Percentiles rank a stretch among this genome's conserved stretches.
phyloP scores from a whole-genome alignment of 2,329 filamentous ascomycete species.

The Alternaria alternata region DNA sequence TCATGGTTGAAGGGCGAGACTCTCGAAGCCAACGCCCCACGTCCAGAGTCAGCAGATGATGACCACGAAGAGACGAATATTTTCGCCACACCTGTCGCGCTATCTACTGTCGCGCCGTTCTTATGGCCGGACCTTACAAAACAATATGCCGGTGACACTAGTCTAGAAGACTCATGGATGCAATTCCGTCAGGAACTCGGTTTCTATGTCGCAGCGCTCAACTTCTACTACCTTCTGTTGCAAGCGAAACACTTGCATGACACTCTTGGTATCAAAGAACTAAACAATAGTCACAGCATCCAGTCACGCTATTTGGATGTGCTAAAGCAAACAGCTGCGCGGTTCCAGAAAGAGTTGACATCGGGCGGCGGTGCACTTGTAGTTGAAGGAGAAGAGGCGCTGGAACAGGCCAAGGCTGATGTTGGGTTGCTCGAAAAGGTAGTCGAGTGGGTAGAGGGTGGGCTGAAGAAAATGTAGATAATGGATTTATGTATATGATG shows the following conservation, averaged over 20 bases:
- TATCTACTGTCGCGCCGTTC: constrained; percentile 59
- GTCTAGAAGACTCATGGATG: constrained; percentile 46
- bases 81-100: constrained; percentile 58
- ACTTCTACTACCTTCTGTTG: constrained; percentile 66
- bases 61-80: constrained; percentile 41
- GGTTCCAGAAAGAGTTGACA: constrained; percentile 50
- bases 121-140: constrained; percentile 61
- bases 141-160: constrained; percentile 42
- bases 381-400: constrained; percentile 47
- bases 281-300: constrained; percentile 53
- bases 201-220: constrained; percentile 64
- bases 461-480: constrained; percentile 18
- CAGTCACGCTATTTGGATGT: constrained; percentile 54
- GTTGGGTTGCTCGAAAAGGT: constrained; percentile 48
- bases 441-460: constrained; percentile 38
- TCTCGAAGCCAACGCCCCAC: constrained; percentile 55
- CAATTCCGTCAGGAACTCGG: constrained; percentile 61
- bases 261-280: constrained; percentile 56
- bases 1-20: constrained; percentile 69
- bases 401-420: constrained; percentile 46
- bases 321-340: constrained; percentile 48
- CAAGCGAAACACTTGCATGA: constrained; percentile 58
- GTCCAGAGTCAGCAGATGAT: constrained; percentile 13
- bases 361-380: constrained; percentile 48
- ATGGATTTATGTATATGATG: background rate